These are phyloP conservation scores for Phylloporus rhodoxanthus DNA, from an alignment of 768 basidiomycete species.

Conservation along the genomic window DNA sequence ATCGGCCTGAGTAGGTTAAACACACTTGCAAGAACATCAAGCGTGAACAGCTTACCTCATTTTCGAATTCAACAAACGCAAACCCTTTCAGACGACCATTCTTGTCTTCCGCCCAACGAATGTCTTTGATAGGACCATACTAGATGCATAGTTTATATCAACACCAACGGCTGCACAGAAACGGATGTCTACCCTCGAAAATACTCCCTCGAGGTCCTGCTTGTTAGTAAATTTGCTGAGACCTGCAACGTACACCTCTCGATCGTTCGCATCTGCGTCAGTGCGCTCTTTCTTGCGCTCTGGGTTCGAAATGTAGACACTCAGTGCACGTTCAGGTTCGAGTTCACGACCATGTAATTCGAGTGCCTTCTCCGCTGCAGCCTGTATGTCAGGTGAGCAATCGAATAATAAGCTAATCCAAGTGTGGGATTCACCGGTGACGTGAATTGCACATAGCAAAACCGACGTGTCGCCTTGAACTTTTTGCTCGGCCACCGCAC, in stretches of 20 bases:
- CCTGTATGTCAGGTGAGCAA: constrained; percentile 30
- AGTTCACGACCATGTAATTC: constrained; percentile 73
- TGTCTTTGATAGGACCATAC: constrained; percentile 79
- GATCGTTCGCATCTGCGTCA: constrained; percentile 77
- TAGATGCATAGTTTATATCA: constrained; percentile 26
- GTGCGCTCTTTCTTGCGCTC: constrained; percentile 84
- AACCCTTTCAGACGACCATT: constrained; percentile 73
- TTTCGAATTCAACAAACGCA: constrained; percentile 88
- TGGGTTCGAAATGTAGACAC: constrained; percentile 86
- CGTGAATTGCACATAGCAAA: constrained; percentile 91
- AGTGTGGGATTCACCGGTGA: constrained; percentile 55
- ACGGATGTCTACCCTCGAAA: constrained; percentile 51
- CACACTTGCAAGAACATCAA: not conserved
- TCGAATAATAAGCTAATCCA: not conserved
- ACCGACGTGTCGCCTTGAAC: constrained; percentile 84
- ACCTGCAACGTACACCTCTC: constrained; percentile 85
- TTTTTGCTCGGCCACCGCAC: constrained; percentile 98
- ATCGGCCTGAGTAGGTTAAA: constrained; percentile 44
- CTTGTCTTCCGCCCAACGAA: constrained; percentile 72
- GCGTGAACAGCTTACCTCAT: constrained; percentile 48
- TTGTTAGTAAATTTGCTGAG: constrained; percentile 74
- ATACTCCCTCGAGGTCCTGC: constrained; percentile 71
- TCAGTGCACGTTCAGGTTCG: constrained; percentile 60
- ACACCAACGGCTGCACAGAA: not conserved
- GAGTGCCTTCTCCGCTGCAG: constrained; percentile 69